A percentile compares a stretch with the other conserved stretches of the same genome.
Evolutionary conservation across 345 rosid genomes (phyloP).

Genomic region (Limnanthes douglasii): DNA sequence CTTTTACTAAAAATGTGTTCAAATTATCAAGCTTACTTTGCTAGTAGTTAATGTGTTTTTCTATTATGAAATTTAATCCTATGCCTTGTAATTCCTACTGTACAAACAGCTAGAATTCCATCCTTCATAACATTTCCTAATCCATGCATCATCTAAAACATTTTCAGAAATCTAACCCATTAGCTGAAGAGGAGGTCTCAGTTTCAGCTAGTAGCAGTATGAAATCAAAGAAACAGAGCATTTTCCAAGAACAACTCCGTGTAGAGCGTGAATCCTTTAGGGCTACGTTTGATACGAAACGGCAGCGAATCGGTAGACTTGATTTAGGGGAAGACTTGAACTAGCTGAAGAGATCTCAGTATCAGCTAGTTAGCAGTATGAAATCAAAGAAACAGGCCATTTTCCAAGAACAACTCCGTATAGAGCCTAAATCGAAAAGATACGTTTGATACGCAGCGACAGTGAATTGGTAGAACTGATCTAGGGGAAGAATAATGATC

Average conservation of each 20-base stretch:
- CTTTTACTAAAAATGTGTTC: too few relatives aligned
- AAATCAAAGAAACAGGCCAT: too few relatives aligned
- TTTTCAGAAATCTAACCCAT: constrained; percentile 64
- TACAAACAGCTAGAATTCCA: neutral
- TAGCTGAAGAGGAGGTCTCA: constrained; percentile 25
- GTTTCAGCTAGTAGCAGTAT: constrained; percentile 15
- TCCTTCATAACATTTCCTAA: too few relatives aligned
- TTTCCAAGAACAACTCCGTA: too few relatives aligned
- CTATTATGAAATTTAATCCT: neutral
- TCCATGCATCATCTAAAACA: neutral
- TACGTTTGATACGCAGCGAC: too few relatives aligned
- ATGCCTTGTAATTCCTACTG: neutral
- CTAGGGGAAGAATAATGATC: too few relatives aligned
- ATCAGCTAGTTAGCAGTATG: too few relatives aligned
- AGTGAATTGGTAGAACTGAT: too few relatives aligned
- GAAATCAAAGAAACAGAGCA: constrained; percentile 32
- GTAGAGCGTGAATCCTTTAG: constrained; percentile 81
- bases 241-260: constrained; percentile 59
- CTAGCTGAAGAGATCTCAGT: too few relatives aligned
- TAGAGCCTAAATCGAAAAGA: too few relatives aligned
- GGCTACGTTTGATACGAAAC: constrained; percentile 69
- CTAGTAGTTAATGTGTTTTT: too few relatives aligned
- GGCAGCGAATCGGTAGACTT: constrained; percentile 34
- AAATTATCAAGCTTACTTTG: too few relatives aligned
- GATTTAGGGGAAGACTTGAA: constrained; percentile 39